Evolutionary conservation across 176 grass and related monocot genomes (phyloP), one percentile per base, ranked within the genome.

Genomic region (Bromus sterilis): DNA sequence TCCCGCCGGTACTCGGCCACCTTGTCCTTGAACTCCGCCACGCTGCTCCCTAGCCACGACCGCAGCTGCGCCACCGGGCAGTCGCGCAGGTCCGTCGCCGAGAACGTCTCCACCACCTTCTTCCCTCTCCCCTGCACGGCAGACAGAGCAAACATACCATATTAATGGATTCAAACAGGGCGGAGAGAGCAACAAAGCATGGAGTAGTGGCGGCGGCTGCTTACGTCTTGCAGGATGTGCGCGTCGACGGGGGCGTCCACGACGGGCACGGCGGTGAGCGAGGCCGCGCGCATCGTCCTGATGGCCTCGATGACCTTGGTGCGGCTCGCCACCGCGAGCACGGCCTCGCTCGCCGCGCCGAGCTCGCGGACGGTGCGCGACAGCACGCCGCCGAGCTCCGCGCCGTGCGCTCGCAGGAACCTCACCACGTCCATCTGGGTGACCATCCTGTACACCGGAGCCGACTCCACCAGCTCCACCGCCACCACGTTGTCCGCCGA

Each of bases 351-450:
- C n/a, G 85, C 83, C 25, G 90, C 95, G 69, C 90, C 88, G 57
- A 92, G 49, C 32, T 82, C 86, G 11, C 85, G 36, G 13, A 97
- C 53, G 75, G 85, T 81, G 41, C 82, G 80, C 33, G 87, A 90
- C 44, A 93, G 58, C 49, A 92, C 84, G 41, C 71, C 92, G 55
- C 61, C 80, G 29, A 94, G 80, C 41, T 89, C 90, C 4, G 76
- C 82, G 80, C 42, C 75, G 18, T 84, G 84, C 25, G 75, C 36
- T 6, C 48, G 51, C 33, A 97, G 83, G 87, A 94, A 94, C 30
- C 90, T 69, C 37, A 82, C n/a, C 37, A 97, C 86, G 85, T 97
- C 95, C 95, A 97, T 94, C 83, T 97, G 95, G 2, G 92, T 91
- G 7, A 97, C 16, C 95, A 97, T 94, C 89, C 66, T 80, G 88